Evolutionary conservation across 495 filamentous ascomycete genomes (phyloP), one percentile per base, ranked within the genome.

Genomic region (Trichoderma gamsii): DNA sequence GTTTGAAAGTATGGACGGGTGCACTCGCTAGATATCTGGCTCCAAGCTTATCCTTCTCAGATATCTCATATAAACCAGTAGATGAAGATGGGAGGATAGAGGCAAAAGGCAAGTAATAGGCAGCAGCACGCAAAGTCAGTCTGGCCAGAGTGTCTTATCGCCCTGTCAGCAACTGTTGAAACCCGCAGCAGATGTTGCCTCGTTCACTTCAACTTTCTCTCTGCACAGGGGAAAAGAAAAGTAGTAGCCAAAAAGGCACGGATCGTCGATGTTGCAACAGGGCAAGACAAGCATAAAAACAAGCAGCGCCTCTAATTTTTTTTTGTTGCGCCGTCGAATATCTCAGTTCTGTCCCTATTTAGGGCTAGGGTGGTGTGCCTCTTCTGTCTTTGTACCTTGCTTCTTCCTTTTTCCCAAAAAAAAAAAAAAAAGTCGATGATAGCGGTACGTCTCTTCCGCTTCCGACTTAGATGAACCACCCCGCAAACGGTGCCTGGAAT

Each of bases 251-350:
- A 27, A 32, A 61, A 29, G 56, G 56, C 56, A 61, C 56, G 56
- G 56, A 61, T 61, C 56, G 56, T 61, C 56, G 56, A 61, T 3
- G 56, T 61, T 15, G 49, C 49, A 21, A 21, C 15, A 49, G 7
- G 15, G 15, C 15, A n/a, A n/a, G n/a, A 61, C 56, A 61, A 61
- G 56, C 56, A 61, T 61, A 61, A 61, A 61, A 61, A 61, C 56
- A 61, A 61, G 56, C 56, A 61, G 56, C 56, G 52, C 25, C 56
- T 18, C 25, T 15, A 29, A 61, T 29, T 61, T 61, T 52, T 52
- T 52, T n/a, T 49, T 12, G 49, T 38, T 38, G 35, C 35, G 35
- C 35, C 35, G 56, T 61, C 56, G 56, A 21, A 21, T 18, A 61
- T 61, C 27, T 13, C 25, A 25, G 11, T 23, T 32, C 13, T 27